A percentile compares a stretch with the other conserved stretches of the same genome.
These are phyloP conservation scores for Lachancea thermotolerans DNA, from an alignment of 805 yeast species.

Conservation along the genomic window DNA sequence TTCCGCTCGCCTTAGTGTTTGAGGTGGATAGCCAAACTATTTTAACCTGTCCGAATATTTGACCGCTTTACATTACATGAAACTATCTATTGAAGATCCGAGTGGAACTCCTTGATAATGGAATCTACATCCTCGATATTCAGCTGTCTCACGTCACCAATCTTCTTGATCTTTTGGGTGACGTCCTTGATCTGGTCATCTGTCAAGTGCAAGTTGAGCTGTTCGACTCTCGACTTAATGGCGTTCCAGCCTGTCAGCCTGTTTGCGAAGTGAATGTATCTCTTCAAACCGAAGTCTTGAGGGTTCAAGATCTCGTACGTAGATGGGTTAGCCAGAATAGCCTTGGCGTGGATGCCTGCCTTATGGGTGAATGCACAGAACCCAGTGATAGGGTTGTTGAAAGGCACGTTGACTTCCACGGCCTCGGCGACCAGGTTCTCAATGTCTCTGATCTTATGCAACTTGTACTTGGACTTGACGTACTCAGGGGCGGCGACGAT, in stretches of 20 bases:
- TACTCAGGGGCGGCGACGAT: slow-evolving; percentile 96
- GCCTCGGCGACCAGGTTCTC: slow-evolving; percentile 96
- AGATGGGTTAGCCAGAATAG: slow-evolving; percentile 95
- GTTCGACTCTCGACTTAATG: slow-evolving; percentile 95
- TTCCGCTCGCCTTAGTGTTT: no score
- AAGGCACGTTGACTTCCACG: slow-evolving; percentile 93
- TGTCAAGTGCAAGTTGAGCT: slow-evolving; percentile 79
- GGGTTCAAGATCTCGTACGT: slow-evolving; percentile 96
- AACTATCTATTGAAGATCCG: slow-evolving; percentile 34
- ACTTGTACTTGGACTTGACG: slow-evolving; percentile 87
- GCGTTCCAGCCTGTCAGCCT: slow-evolving; percentile 99
- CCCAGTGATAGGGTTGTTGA: slow-evolving; percentile 97
- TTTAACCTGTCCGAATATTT: no score
- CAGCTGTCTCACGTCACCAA: slow-evolving; percentile 92
- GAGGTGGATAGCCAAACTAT: no score
- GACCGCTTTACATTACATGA: background rate
- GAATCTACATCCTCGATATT: slow-evolving; percentile 97
- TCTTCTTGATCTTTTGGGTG: slow-evolving; percentile 82
- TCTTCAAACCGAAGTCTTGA: slow-evolving; percentile 86
- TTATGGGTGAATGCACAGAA: slow-evolving; percentile 99
- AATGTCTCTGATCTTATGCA: slow-evolving; percentile 90
- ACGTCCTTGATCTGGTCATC: slow-evolving; percentile 96
- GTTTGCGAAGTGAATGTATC: slow-evolving; percentile 96
- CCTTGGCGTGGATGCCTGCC: slow-evolving; percentile 99
- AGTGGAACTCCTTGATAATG: slow-evolving; percentile 88